These are phyloP conservation scores for Coriaria nepalensis DNA, from an alignment of 306 rosid genomes.

Conservation along the genomic window DNA sequence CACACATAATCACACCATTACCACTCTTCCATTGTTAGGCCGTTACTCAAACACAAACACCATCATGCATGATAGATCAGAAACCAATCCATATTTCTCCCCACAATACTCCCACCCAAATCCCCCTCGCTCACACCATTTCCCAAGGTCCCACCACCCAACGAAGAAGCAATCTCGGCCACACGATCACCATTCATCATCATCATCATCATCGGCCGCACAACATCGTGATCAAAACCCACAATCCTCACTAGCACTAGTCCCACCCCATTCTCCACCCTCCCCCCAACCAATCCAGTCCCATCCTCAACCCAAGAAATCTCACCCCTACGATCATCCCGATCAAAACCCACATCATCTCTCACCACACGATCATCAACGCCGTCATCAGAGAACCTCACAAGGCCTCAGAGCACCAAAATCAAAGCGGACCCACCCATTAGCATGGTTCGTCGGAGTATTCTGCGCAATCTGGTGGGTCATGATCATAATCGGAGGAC, in stretches of 20 bases:
- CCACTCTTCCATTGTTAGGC: no score
- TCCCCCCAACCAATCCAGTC: constrained; percentile 1
- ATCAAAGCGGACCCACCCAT: constrained; percentile 16
- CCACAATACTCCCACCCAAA: neutral
- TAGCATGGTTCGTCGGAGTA: constrained; percentile 40
- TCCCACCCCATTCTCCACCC: constrained; percentile 7
- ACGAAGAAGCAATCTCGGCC: constrained; percentile 9
- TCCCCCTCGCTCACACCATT: constrained; percentile 9
- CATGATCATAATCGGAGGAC: constrained; percentile 59
- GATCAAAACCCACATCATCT: neutral
- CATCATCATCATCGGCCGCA: constrained; percentile 4
- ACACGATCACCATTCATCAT: neutral
- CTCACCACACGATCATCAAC: neutral
- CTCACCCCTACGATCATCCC: neutral
- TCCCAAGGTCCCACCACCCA: neutral
- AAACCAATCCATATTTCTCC: neutral
- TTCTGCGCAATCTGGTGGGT: constrained; percentile 74
- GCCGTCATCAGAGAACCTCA: no score
- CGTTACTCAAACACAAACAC: no score
- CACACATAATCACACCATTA: no score
- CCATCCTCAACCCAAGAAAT: constrained; percentile 10
- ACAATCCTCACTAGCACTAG: neutral
- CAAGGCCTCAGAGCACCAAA: constrained; percentile 5
- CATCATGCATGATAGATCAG: no score
- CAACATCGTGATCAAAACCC: constrained; percentile 5